These are phyloP conservation scores for Pholiota conissans DNA, from an alignment of 768 basidiomycete species.

Conservation along the genomic window DNA sequence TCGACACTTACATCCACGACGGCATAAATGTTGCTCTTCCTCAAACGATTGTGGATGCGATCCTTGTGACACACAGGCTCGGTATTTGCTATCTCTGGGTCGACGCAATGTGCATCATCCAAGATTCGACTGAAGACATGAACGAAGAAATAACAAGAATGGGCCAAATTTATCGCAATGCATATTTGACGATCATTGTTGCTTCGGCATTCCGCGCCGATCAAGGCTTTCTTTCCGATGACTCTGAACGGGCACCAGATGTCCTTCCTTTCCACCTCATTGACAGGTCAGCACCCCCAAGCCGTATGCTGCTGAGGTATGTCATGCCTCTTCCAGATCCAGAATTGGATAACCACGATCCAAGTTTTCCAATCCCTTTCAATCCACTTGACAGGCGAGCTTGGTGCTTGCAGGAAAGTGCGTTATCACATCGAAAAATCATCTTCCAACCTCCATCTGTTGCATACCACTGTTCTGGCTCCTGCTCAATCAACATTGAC, in stretches of 20 bases:
- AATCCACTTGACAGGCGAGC: not conserved
- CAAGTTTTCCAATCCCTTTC: too few relatives aligned
- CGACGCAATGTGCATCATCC: not conserved
- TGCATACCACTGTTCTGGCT: not conserved
- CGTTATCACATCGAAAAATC: not conserved
- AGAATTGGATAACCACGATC: not conserved
- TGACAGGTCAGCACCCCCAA: not conserved
- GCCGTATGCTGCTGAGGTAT: not conserved
- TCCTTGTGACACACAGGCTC: not conserved
- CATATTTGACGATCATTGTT: not conserved
- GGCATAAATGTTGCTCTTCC: not conserved
- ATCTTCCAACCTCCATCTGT: not conserved
- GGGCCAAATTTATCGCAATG: not conserved
- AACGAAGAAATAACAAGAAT: not conserved
- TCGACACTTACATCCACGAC: not conserved
- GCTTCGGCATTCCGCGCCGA: not conserved
- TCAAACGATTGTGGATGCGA: not conserved
- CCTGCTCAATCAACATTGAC: not conserved
- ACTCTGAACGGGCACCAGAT: not conserved
- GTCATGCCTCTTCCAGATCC: too few relatives aligned
- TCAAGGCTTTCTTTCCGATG: not conserved
- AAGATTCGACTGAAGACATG: not conserved
- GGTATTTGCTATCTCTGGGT: not conserved
- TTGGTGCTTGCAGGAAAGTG: constrained; percentile 7
- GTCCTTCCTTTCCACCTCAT: not conserved